Percentiles rank a stretch among this genome's conserved stretches.
Conservation (phyloP, 768 basidiomycete genomes). For the Leccinellum albellum region DNA sequence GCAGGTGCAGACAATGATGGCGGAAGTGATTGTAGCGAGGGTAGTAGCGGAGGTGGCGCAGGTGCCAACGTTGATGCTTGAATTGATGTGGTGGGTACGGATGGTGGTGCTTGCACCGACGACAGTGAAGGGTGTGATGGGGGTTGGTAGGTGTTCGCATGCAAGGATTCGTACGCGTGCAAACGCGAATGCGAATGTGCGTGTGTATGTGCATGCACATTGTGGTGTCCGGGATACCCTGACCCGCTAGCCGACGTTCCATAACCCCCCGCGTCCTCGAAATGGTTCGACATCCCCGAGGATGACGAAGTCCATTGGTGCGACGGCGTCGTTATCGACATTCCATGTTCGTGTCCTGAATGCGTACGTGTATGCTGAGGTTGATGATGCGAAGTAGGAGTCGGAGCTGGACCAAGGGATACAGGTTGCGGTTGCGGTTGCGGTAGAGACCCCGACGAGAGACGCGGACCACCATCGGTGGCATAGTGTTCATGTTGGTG, state of each 20-base stretch:
- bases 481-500: constrained; percentile 4
- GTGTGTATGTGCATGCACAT: constrained; percentile 7
- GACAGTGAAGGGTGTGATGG: constrained; percentile 2
- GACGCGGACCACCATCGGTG: neutral
- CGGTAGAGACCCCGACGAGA: neutral
- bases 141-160: constrained; percentile 1
- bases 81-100: neutral
- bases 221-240: neutral
- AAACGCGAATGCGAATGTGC: constrained; percentile 4
- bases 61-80: neutral
- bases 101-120: neutral
- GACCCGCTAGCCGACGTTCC: neutral
- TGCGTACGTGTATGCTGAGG: constrained; percentile 1
- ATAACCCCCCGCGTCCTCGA: neutral
- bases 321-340: constrained; percentile 9
- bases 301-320: constrained; percentile 16
- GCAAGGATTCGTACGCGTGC: neutral
- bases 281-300: constrained; percentile 1
- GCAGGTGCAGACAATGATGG: neutral
- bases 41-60: neutral
- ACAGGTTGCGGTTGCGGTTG: neutral
- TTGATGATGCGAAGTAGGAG: neutral
- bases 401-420: neutral
- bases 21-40: neutral
- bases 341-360: constrained; percentile 15